Conservation (phyloP, 441 rosid species). For the Kokia cookei region DNA sequence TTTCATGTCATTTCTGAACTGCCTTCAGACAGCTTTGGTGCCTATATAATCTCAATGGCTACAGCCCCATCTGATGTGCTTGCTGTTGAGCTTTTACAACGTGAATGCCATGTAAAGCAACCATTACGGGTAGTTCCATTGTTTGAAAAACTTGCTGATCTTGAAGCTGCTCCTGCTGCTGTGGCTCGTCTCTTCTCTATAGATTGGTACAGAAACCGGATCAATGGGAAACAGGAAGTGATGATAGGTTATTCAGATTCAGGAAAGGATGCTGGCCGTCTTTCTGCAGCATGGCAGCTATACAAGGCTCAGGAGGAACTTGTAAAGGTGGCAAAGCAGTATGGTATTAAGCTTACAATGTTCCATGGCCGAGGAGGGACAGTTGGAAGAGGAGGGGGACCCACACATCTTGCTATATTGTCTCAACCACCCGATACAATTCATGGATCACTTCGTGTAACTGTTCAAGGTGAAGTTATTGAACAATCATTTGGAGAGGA, state of each 20-base stretch:
- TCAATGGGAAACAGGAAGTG: conserved; percentile 63
- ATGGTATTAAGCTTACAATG: conserved; percentile 53
- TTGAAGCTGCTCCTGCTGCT: conserved; percentile 64
- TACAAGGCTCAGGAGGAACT: conserved; percentile 63
- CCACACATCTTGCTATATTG: conserved; percentile 64
- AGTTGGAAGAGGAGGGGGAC: conserved; percentile 73
- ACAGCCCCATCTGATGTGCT: conserved; percentile 64
- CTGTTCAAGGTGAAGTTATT: conserved; percentile 70
- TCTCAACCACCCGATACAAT: conserved; percentile 69
- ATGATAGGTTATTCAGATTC: conserved; percentile 73
- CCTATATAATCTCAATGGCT: conserved; percentile 67
- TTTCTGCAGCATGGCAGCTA: conserved; percentile 67
- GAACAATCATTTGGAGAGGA: conserved; percentile 69
- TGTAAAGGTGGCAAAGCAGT: conserved; percentile 51
- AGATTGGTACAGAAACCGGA: conserved; percentile 55
- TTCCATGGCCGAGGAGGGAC: conserved; percentile 75
- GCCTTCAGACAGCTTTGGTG: conserved; percentile 54
- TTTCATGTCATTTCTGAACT: conserved; percentile 55
- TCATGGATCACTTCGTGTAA: conserved; percentile 55
- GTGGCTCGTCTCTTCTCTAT: conserved; percentile 61
- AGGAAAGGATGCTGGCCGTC: conserved; percentile 67
- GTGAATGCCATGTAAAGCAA: conserved; percentile 45
- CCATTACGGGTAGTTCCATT: conserved; percentile 59
- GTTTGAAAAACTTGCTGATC: conserved; percentile 62
- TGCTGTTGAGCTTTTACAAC: conserved; percentile 59